Conservation (phyloP, 2,329 filamentous ascomycete genomes). For the Trichoderma pleuroti region DNA sequence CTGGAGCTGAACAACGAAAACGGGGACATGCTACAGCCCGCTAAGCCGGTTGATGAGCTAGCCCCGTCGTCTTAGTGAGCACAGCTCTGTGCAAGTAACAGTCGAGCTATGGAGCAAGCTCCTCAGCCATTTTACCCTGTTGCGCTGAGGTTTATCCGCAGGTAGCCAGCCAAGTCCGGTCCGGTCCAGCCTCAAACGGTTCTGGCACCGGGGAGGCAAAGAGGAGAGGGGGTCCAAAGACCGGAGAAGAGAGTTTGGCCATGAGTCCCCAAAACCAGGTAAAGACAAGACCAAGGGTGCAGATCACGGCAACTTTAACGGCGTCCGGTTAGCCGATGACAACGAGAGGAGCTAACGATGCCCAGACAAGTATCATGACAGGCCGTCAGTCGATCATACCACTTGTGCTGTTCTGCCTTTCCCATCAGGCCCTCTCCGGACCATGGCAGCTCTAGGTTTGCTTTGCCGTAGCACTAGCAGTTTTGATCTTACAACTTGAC, state of each 20-base stretch:
- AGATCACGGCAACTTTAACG: slow-evolving; percentile 5
- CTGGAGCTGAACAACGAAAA: slow-evolving; percentile 10
- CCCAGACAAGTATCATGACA: not conserved
- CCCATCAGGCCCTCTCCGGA: not conserved
- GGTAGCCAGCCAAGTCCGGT: not conserved
- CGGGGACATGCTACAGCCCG: not conserved
- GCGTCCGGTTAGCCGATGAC: not conserved
- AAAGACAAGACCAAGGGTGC: not conserved
- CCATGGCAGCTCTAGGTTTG: not conserved
- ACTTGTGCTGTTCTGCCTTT: not conserved
- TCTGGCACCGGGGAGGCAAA: not conserved
- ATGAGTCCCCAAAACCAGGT: not conserved
- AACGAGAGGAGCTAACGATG: not conserved
- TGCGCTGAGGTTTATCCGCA: not conserved
- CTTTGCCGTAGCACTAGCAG: not conserved
- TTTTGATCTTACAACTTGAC: not conserved
- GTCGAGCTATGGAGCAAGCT: not conserved
- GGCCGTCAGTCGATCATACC: slow-evolving; percentile 3
- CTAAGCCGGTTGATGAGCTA: not conserved
- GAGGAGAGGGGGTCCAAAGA: not conserved
- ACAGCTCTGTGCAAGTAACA: no score
- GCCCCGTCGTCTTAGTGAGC: not conserved
- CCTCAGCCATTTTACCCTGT: not conserved
- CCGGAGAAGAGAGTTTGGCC: not conserved
- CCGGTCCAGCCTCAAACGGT: not conserved